Base-by-base conservation (phyloP, 768 basidiomycete species). In the Naganishia onofrii region DNA sequence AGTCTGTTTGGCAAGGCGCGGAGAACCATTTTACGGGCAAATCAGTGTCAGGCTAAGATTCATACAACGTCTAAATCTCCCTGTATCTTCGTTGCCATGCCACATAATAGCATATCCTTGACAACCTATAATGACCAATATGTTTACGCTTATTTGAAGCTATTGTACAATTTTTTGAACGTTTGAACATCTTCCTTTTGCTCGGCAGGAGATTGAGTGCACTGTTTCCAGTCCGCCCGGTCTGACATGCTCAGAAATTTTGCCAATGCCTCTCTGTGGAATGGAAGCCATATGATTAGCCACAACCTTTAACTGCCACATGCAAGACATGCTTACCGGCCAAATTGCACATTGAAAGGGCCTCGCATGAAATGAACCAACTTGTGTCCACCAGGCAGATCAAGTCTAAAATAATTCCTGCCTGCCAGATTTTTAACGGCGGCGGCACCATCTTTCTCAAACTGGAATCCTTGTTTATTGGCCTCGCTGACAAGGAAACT, bases 211-310 rank as follows among this genome's bases (percentile, higher is more conserved):
- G 88, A 81, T 72, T 92, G 85, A 75, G 86, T 84, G 78, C 95
- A 99, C 0, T 85, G 86, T 78, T 92, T 95, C 95, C 95, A 99
- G 76, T 98, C 94, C 63, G 90, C 83, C 56, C 95, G 85, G 23
- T 92, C 87, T 0, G 89, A 88, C 67, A 87, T 86, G 19, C 85
- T 87, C 67, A 98, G 77, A n/a, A 97, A 80, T 42, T 86, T 84
- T 6, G 89, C 91, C 53, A 97, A 78, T 19, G 90, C 92, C 80
- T 90, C 88, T 81, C 95, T 97, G 77, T 57, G 29, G 44, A 67
- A 42, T 23, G 38, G 23, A 48, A 26, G 58, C 9, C 3, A 3
- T 55, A 51, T 9, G 5, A 38, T 44, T 29, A 23, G 34, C 21
- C 28, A 56, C 13, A 38, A 13, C 6, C 7, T 48, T 23, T n/a